These are phyloP conservation scores for Nigrospora sphaerica DNA, from an alignment of 2,329 filamentous ascomycete genomes.

Conservation along the genomic window DNA sequence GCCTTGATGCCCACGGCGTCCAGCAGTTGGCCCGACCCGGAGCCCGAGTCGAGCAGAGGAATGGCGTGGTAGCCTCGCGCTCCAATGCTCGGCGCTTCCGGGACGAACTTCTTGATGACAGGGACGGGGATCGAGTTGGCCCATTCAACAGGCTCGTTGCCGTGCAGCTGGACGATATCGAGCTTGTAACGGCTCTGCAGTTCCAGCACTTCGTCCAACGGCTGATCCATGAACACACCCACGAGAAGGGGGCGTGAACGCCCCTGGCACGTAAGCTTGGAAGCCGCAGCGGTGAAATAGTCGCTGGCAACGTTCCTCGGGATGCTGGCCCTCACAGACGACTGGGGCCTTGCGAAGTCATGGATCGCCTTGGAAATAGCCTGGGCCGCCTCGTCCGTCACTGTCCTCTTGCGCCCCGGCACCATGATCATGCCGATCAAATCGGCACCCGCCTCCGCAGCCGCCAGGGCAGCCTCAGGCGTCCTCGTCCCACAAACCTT, in stretches of 20 bases:
- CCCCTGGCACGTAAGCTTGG: constrained; percentile 32
- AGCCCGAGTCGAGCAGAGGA: constrained; percentile 80
- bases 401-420: constrained; percentile 70
- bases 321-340: constrained; percentile 17
- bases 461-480: constrained; percentile 70
- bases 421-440: constrained; percentile 91
- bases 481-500: constrained; percentile 94
- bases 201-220: constrained; percentile 72
- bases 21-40: constrained; percentile 73
- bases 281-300: constrained; percentile 59
- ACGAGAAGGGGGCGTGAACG: constrained; percentile 67
- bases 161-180: constrained; percentile 90
- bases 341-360: constrained; percentile 30
- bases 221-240: constrained; percentile 90
- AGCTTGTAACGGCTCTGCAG: constrained; percentile 70
- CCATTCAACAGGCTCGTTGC: constrained; percentile 89
- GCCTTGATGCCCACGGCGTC: constrained; percentile 63
- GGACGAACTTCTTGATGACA: constrained; percentile 80
- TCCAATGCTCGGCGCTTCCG: constrained; percentile 64
- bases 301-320: constrained; percentile 41
- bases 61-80: constrained; percentile 74
- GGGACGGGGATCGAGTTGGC: constrained; percentile 82
- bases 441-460: constrained; percentile 82
- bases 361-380: constrained; percentile 77
- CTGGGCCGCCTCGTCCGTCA: constrained; percentile 69